Evolutionary conservation across 495 filamentous ascomycete species (phyloP).

Genomic region (Clohesyomyces aquaticus): DNA sequence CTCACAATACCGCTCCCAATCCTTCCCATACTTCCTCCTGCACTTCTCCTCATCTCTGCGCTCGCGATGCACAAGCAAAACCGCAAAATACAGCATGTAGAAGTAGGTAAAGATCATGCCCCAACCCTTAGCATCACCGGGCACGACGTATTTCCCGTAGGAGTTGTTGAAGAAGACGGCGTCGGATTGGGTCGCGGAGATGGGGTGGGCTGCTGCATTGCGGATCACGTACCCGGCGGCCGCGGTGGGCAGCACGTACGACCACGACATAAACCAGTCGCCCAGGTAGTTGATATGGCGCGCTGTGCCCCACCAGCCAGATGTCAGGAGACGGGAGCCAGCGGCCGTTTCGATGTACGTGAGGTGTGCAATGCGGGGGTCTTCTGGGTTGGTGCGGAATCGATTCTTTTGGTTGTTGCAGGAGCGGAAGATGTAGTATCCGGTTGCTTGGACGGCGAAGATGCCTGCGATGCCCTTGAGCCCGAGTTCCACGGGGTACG

Average conservation of each 20-base stretch:
- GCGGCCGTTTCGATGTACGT: slow-evolving; percentile 84
- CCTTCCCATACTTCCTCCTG: slow-evolving; percentile 84
- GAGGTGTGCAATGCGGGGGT: slow-evolving; percentile 78
- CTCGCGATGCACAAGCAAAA: slow-evolving; percentile 89
- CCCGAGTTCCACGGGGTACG: slow-evolving; percentile 79
- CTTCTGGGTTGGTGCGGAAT: slow-evolving; percentile 86
- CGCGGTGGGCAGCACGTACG: slow-evolving; percentile 88
- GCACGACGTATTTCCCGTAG: slow-evolving; percentile 54
- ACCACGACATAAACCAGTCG: slow-evolving; percentile 94
- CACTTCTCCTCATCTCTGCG: slow-evolving; percentile 93
- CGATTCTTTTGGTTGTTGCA: slow-evolving; percentile 93
- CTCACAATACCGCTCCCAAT: slow-evolving; percentile 89
- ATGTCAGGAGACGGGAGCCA: slow-evolving; percentile 77
- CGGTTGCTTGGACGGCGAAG: slow-evolving; percentile 63
- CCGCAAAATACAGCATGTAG: slow-evolving; percentile 89
- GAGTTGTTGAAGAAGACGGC: slow-evolving; percentile 50
- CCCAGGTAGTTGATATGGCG: slow-evolving; percentile 98
- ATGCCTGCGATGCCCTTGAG: slow-evolving; percentile 63
- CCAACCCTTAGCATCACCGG: slow-evolving; percentile 75
- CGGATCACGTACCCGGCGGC: slow-evolving; percentile 75
- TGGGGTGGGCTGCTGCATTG: slow-evolving; percentile 41
- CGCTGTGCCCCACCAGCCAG: slow-evolving; percentile 93
- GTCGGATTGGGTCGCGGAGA: slow-evolving; percentile 23
- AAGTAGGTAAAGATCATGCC: slow-evolving; percentile 93
- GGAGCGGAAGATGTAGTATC: slow-evolving; percentile 88